Evolutionary conservation across 208 protist genomes (phyloP).

Genomic region (Endotrypanum monterogeii): DNA sequence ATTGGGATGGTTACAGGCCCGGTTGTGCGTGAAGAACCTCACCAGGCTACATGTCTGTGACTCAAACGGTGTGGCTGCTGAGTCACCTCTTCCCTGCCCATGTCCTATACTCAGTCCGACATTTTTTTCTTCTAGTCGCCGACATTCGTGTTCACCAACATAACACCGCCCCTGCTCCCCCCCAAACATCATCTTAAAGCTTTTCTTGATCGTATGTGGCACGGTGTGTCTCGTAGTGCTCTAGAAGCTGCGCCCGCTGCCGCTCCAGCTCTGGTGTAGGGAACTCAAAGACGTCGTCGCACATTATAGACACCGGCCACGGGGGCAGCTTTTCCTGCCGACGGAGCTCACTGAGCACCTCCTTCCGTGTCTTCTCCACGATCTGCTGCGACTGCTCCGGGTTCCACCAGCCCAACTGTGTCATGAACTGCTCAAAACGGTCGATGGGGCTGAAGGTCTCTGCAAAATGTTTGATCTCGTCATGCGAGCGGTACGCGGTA

Average conservation of each 20-base stretch:
- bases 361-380: conserved; percentile 42
- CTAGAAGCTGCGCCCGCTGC: conserved; percentile 49
- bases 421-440: conserved; percentile 73
- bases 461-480: conserved; percentile 65
- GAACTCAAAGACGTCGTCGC: conserved; percentile 66
- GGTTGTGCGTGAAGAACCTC: too few species aligned
- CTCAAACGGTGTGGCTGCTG: too few species aligned
- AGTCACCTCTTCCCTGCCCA: too few species aligned
- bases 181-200: conserved; percentile 19
- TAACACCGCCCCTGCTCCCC: not conserved
- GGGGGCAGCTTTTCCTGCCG: conserved; percentile 71
- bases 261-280: conserved; percentile 50
- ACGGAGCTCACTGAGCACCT: conserved; percentile 57
- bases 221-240: conserved; percentile 64
- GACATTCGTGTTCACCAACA: too few species aligned
- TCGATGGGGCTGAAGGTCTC: conserved; percentile 61
- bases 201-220: conserved; percentile 53
- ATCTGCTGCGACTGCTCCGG: conserved; percentile 47
- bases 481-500: conserved; percentile 73
- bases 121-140: too few species aligned
- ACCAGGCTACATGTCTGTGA: too few species aligned
- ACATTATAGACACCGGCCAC: conserved; percentile 55
- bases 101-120: too few species aligned
- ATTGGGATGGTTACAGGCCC: too few species aligned
- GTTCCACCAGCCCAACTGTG: conserved; percentile 60